Conservation (phyloP, 1,139 yeast genomes). For the Pichia sp. region DNA sequence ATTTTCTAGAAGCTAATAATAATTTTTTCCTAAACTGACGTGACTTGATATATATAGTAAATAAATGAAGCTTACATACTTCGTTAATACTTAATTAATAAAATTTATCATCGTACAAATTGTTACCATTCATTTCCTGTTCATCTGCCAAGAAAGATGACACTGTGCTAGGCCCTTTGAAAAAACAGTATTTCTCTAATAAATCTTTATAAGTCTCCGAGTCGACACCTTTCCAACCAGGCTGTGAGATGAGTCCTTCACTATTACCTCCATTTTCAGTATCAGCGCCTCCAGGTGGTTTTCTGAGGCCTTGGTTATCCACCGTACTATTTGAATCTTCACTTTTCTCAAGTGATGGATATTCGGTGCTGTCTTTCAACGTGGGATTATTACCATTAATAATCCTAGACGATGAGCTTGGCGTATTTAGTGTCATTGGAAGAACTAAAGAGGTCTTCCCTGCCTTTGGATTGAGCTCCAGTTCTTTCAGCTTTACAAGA, state of each 20-base stretch:
- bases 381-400: constrained; percentile 6
- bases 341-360: not conserved
- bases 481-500: constrained; percentile 2
- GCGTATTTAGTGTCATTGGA: not conserved
- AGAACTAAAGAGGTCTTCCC: not conserved
- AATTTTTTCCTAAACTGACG: not conserved
- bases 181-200: constrained; percentile 71
- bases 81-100: not conserved
- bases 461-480: not conserved
- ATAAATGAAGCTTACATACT: not conserved
- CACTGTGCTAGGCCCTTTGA: constrained; percentile 34
- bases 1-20: not conserved
- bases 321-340: not conserved
- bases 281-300: not conserved
- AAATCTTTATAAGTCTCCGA: constrained; percentile 65
- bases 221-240: constrained; percentile 10
- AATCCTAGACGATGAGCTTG: not conserved
- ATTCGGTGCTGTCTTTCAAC: not conserved
- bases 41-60: not conserved
- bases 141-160: constrained; percentile 27
- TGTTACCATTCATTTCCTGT: constrained; percentile 8
- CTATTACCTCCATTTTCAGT: not conserved
- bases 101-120: constrained; percentile 17
- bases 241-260: not conserved
- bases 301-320: not conserved